Evolutionary conservation across 2,329 filamentous ascomycete species (phyloP).

Genomic region (Tolypocladium nubicola): DNA sequence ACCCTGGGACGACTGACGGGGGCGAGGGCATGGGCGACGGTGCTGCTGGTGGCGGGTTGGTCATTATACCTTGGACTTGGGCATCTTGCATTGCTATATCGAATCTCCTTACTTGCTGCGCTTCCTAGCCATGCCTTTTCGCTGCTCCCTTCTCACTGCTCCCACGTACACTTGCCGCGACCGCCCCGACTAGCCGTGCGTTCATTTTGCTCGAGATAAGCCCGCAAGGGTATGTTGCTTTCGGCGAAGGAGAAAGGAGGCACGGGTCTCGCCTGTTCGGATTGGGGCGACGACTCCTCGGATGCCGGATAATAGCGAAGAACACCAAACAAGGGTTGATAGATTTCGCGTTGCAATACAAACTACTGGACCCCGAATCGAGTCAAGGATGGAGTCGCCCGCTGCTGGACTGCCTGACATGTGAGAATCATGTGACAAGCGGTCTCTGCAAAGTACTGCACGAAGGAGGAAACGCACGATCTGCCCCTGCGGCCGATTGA

Average conservation of each 20-base stretch:
- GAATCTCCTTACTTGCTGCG: neutral
- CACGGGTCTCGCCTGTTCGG: neutral
- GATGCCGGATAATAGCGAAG: neutral
- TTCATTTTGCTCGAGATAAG: neutral
- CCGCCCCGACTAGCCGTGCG: neutral
- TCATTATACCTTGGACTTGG: conserved; percentile 1
- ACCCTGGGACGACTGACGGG: neutral
- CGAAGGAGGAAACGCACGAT: neutral
- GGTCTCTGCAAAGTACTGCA: neutral
- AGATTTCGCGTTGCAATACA: neutral
- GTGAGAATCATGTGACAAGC: neutral
- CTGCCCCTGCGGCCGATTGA: neutral
- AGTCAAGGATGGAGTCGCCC: no score
- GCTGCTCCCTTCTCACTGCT: neutral
- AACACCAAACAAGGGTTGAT: neutral
- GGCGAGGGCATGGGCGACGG: neutral
- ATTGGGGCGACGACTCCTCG: neutral
- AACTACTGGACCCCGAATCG: neutral
- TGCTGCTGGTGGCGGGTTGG: neutral
- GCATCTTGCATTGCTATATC: neutral
- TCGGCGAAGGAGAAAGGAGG: neutral
- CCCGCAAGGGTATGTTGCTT: neutral
- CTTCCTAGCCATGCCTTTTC: neutral
- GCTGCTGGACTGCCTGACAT: neutral
- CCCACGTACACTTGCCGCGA: neutral